Percentiles rank a stretch among this genome's conserved stretches.
These are phyloP conservation scores for Coleophoma cylindrospora DNA, from an alignment of 2,329 filamentous ascomycete genomes.

Conservation along the genomic window DNA sequence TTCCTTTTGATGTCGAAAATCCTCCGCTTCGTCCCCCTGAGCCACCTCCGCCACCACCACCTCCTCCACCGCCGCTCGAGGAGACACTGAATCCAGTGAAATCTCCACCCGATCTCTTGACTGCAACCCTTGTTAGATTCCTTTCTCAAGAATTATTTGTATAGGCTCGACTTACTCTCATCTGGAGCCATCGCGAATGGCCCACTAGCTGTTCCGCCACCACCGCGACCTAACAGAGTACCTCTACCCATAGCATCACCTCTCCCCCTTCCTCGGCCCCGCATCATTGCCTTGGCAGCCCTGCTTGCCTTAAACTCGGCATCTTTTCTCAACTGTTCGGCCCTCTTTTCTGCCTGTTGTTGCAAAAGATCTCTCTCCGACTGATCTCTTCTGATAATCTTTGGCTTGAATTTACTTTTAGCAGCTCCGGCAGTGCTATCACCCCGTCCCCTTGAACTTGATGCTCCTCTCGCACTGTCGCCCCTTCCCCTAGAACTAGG, in stretches of 20 bases:
- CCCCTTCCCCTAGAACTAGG: constrained; percentile 5
- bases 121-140: neutral
- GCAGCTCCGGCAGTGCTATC: constrained; percentile 5
- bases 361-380: constrained; percentile 17
- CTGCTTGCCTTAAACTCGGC: constrained; percentile 11
- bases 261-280: constrained; percentile 17
- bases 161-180: constrained; percentile 13
- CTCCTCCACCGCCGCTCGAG: constrained; percentile 4
- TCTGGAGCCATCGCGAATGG: constrained; percentile 17
- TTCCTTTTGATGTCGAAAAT: neutral
- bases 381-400: constrained; percentile 19
- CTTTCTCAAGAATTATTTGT: no score
- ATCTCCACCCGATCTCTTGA: constrained; percentile 1
- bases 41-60: constrained; percentile 3
- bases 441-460: neutral
- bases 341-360: constrained; percentile 11
- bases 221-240: constrained; percentile 4
- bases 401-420: constrained; percentile 26
- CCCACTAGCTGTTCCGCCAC: constrained; percentile 8
- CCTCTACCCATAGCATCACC: constrained; percentile 27
- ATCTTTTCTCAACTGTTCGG: constrained; percentile 6
- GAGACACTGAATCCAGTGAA: constrained; percentile 1
- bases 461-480: constrained; percentile 10
- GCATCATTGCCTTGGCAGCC: constrained; percentile 14
- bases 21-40: constrained; percentile 3